These are phyloP conservation scores for Coemansia sp. DNA, from an alignment of 192 early-diverging fungal species.

Conservation along the genomic window DNA sequence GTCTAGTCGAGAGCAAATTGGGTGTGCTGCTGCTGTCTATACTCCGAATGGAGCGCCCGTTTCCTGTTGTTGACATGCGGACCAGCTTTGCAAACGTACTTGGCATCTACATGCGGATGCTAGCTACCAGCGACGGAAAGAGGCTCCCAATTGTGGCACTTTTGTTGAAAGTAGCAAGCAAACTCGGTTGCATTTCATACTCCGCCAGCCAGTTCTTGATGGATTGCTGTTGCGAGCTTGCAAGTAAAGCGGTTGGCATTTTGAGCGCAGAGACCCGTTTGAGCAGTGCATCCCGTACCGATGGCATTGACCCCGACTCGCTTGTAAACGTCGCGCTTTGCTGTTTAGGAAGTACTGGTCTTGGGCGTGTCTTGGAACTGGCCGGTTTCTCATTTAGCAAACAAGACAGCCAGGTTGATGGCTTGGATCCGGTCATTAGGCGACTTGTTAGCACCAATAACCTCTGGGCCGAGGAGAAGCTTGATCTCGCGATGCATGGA, in stretches of 20 bases:
- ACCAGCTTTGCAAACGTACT: constrained; percentile 22
- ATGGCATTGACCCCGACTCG: constrained; percentile 3
- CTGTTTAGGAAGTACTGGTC: constrained; percentile 19
- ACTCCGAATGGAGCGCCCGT: constrained; percentile 19
- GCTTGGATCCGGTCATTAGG: constrained; percentile 4
- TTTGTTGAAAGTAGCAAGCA: constrained; percentile 17
- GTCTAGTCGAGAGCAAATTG: constrained; percentile 23
- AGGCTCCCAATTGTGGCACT: constrained; percentile 26
- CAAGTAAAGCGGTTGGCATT: background rate
- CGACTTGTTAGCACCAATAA: constrained; percentile 11
- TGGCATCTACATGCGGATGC: constrained; percentile 5
- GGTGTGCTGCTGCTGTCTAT: constrained; percentile 20
- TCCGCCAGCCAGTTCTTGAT: constrained; percentile 29
- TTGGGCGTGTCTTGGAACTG: constrained; percentile 18
- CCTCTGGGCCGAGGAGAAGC: constrained; percentile 7
- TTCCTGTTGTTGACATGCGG: constrained; percentile 28
- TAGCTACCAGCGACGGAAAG: background rate
- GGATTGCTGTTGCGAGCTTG: constrained; percentile 16
- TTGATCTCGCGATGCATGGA: constrained; percentile 8
- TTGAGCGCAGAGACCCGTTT: background rate
- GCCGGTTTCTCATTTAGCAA: constrained; percentile 14
- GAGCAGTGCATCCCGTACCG: background rate
- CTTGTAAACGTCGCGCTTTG: constrained; percentile 15
- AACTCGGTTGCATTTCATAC: constrained; percentile 19
- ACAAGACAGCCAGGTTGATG: background rate